These are phyloP conservation scores for Dichotomocladium elegans DNA, from an alignment of 371 early-diverging fungal genomes.

Conservation along the genomic window DNA sequence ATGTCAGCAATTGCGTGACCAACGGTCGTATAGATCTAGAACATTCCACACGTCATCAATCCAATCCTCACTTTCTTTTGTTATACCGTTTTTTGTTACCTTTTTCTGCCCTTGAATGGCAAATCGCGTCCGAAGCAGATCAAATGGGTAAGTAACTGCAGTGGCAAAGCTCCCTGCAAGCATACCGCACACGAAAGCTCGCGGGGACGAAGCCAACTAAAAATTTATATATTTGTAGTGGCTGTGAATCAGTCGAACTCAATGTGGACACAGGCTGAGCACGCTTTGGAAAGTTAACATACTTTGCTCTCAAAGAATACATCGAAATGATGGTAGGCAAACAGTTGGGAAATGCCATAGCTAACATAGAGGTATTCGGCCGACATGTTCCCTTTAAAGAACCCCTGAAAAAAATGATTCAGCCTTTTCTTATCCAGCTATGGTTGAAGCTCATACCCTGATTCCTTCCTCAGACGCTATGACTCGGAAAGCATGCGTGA, in stretches of 20 bases:
- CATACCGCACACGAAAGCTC: slow-evolving; percentile 64
- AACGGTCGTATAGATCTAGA: slow-evolving; percentile 57
- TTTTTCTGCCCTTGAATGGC: slow-evolving; percentile 65
- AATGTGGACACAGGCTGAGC: too few relatives aligned
- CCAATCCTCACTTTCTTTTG: neutral
- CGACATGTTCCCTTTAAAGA: slow-evolving; percentile 92
- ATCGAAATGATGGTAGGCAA: slow-evolving; percentile 33
- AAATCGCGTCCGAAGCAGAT: slow-evolving; percentile 89
- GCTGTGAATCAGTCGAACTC: too few relatives aligned
- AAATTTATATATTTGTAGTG: neutral
- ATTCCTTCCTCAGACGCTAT: slow-evolving; percentile 70
- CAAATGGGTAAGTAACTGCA: slow-evolving; percentile 85
- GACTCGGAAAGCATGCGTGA: slow-evolving; percentile 47
- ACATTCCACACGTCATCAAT: neutral
- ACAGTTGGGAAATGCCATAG: slow-evolving; percentile 87
- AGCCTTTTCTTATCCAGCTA: slow-evolving; percentile 5
- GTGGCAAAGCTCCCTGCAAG: slow-evolving; percentile 62
- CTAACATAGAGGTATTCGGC: slow-evolving; percentile 88
- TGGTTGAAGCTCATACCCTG: slow-evolving; percentile 31
- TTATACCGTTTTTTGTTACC: too few relatives aligned
- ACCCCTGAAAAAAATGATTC: slow-evolving; percentile 40
- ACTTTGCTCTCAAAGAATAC: neutral
- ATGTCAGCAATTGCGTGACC: slow-evolving; percentile 62
- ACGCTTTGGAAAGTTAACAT: neutral
- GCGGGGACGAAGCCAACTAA: neutral